A percentile compares a stretch with the other conserved stretches of the same genome.
Evolutionary conservation across 768 basidiomycete species (phyloP).

Genomic region (Suillus decipiens): DNA sequence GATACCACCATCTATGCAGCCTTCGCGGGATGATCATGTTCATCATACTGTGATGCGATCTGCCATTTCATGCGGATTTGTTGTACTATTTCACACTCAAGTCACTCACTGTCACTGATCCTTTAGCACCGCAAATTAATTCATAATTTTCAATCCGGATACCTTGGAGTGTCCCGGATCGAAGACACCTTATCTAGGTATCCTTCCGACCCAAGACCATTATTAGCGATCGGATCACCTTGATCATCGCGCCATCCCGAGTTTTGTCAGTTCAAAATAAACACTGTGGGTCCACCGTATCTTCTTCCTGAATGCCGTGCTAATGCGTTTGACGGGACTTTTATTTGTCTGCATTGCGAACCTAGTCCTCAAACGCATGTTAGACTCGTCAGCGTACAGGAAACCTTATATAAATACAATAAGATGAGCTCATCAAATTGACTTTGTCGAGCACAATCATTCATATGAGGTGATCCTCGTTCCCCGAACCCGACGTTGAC

Average conservation of each 20-base stretch:
- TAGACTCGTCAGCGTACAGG: neutral
- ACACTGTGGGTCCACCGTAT: neutral
- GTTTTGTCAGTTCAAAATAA: neutral
- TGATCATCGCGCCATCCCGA: neutral
- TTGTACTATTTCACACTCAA: too few relatives aligned
- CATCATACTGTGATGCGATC: neutral
- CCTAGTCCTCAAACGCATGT: neutral
- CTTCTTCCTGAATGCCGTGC: neutral
- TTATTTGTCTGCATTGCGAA: neutral
- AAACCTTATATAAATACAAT: neutral
- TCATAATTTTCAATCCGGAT: neutral
- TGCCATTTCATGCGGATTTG: neutral
- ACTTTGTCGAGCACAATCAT: neutral
- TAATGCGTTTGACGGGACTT: neutral
- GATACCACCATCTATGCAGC: neutral
- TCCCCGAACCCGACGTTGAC: too few relatives aligned
- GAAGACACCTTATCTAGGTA: neutral
- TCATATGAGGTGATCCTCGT: neutral
- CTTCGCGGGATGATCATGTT: neutral
- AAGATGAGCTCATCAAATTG: neutral
- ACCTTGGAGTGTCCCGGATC: neutral
- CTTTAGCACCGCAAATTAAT: slow-evolving; percentile 1
- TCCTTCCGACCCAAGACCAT: neutral
- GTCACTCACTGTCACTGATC: neutral
- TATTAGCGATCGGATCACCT: neutral